These are phyloP conservation scores for Triticum turgidum DNA, from an alignment of 176 grass and related monocot genomes.

Conservation along the genomic window DNA sequence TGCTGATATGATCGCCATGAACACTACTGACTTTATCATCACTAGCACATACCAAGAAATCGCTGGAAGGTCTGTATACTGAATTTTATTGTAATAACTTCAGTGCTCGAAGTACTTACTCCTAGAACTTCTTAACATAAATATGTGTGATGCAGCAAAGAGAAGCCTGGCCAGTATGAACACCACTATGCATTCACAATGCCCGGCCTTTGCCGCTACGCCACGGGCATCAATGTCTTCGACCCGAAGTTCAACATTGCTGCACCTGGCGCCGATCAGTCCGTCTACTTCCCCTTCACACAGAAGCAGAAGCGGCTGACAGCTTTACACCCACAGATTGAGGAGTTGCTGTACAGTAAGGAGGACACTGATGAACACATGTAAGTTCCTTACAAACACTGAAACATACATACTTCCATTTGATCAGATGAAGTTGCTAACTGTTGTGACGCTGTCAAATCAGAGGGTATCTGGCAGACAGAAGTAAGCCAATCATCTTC, in stretches of 20 bases:
- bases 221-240: conserved; percentile 87
- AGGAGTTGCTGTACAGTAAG: conserved; percentile 85
- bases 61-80: conserved; percentile 64
- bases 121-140: not conserved
- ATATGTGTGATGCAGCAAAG: conserved; percentile 65
- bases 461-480: conserved; percentile 83
- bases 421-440: conserved; percentile 23
- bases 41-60: conserved; percentile 98
- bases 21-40: conserved; percentile 93
- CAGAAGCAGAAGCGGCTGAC: conserved; percentile 86
- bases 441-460: not conserved
- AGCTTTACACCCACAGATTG: conserved; percentile 63
- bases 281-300: conserved; percentile 91
- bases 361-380: conserved; percentile 73
- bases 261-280: conserved; percentile 87
- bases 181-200: conserved; percentile 89
- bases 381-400: conserved; percentile 36
- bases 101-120: conserved; percentile 5
- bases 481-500: conserved; percentile 88
- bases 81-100: not conserved
- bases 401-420: not conserved
- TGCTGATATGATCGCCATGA: conserved; percentile 97
- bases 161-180: conserved; percentile 89
- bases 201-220: conserved; percentile 82
- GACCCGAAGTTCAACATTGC: conserved; percentile 98